These are phyloP conservation scores for Fomitopsis schrenkii DNA, from an alignment of 1,284 basidiomycete genomes.

Conservation along the genomic window DNA sequence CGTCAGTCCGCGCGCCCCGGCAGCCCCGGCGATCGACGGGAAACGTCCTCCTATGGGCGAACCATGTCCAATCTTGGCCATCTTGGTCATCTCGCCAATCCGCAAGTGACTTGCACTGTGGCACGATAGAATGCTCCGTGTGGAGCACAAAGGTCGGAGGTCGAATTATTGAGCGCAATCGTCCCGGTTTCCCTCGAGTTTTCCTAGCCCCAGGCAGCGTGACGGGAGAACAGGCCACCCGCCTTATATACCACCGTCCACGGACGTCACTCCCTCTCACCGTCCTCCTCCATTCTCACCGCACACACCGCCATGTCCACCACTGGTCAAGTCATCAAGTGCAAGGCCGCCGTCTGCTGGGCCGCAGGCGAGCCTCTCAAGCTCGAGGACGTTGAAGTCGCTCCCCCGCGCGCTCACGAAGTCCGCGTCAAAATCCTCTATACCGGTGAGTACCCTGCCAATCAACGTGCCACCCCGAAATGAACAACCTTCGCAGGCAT, in stretches of 20 bases:
- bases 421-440: slow-evolving; percentile 91
- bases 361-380: slow-evolving; percentile 86
- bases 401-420: slow-evolving; percentile 86
- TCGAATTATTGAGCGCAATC: too few relatives aligned
- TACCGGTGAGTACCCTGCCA: slow-evolving; percentile 56
- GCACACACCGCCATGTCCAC: slow-evolving; percentile 53
- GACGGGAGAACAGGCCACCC: background rate
- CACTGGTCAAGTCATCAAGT: slow-evolving; percentile 76
- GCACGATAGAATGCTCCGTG: too few relatives aligned
- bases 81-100: too few relatives aligned
- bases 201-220: background rate
- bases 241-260: slow-evolving; percentile 3
- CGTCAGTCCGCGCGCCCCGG: too few relatives aligned
- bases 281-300: slow-evolving; percentile 4
- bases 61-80: too few relatives aligned
- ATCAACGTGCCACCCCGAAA: slow-evolving; percentile 1
- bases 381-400: slow-evolving; percentile 91
- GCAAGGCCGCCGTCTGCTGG: slow-evolving; percentile 98
- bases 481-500: slow-evolving; percentile 52
- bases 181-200: too few relatives aligned
- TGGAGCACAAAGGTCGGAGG: too few relatives aligned
- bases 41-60: background rate
- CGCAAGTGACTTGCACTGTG: too few relatives aligned
- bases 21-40: background rate
- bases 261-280: slow-evolving; percentile 4